phyloP scores from a whole-genome alignment of 1,139 yeast genomes.

The Casaregolazyma suthepensis region DNA sequence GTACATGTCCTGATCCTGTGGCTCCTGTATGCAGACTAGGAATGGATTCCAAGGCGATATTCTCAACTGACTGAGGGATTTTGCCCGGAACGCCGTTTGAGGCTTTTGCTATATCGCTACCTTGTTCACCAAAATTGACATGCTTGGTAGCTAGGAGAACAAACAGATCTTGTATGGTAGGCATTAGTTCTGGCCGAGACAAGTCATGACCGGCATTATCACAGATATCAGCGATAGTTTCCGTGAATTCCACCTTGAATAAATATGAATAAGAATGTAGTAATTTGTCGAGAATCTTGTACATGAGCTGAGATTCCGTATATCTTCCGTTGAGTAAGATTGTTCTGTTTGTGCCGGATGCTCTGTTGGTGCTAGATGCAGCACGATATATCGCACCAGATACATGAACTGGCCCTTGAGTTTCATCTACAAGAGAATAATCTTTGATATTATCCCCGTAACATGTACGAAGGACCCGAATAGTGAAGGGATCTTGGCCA shows the following conservation, averaged over 20 bases:
- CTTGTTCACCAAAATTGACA: not conserved
- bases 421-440: not conserved
- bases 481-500: not conserved
- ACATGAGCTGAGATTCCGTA: not conserved
- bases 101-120: not conserved
- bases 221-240: not conserved
- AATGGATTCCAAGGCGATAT: not conserved
- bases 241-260: not conserved
- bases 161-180: not conserved
- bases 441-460: not conserved
- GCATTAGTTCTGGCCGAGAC: not conserved
- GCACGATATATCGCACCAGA: not conserved
- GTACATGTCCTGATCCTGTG: not conserved
- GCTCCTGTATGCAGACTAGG: conserved; percentile 6
- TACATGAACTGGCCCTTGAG: not conserved
- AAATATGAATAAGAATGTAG: not conserved
- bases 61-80: not conserved
- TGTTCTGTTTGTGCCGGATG: not conserved
- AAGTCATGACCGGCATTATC: not conserved
- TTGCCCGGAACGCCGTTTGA: not conserved
- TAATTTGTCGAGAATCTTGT: not conserved
- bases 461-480: not conserved
- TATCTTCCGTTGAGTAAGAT: not conserved
- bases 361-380: not conserved
- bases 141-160: not conserved